Base-by-base conservation (phyloP, 2,329 filamentous ascomycete genomes). In the Dryadomyces quercus-mongolicae region DNA sequence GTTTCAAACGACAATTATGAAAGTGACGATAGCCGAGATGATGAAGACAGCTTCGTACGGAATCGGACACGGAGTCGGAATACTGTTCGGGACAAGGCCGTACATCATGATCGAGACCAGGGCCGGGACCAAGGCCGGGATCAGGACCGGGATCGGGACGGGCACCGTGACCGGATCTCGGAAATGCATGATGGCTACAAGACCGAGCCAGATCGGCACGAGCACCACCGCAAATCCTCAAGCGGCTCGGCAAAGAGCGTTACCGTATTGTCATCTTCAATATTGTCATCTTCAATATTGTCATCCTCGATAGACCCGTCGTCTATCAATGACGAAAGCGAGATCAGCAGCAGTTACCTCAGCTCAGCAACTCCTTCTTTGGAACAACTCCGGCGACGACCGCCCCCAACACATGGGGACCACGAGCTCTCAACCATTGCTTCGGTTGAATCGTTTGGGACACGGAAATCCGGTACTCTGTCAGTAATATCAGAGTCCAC, bases 401-500 rank as follows among this genome's bases (percentile, higher is more conserved):
- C 77, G 1, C 79, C 78, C 1, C 79, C 78, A 2, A 81, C 78
- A 2, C 77, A 70, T 16, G 78, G 78, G 7, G 60, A 71, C 31
- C 73, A 81, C 58, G 76, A 78, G 58, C 64, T 82, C 42, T 81
- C 79, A 1, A 81, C 78, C 0, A 81, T 82, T 49, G 58, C 77
- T 21, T 81, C 78, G 0, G 76, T 75, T 58, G 75, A 73, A 45
- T 70, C 69, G 18, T 71, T 69, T 47, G 75, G 70, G 60, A 69
- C 67, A 5, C 59, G 68, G 34, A 70, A 70, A 22, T 78, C 77
- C 1, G 77, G 80, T 49, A 61, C 75, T n/a, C 68, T 71, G 34
- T 80, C 77, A 2, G 68, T 71, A 46, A 60, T 75, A 12, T 75
- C 74, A 0, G 70, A 75, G 16, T 73, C 75, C 0, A 80, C 76